These are phyloP conservation scores for Boletus barrowsii DNA, from an alignment of 768 basidiomycete species.

Conservation along the genomic window DNA sequence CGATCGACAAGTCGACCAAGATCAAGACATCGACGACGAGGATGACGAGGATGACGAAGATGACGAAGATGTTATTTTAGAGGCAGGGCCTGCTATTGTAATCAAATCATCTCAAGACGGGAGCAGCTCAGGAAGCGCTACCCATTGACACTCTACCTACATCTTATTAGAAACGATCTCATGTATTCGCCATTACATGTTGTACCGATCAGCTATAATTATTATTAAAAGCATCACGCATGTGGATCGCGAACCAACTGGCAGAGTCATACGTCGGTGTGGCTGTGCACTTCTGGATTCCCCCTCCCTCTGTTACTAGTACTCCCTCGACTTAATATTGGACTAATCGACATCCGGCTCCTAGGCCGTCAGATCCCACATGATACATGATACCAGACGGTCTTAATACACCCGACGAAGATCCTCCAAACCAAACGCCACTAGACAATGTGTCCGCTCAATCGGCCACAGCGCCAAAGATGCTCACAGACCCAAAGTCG, in stretches of 20 bases:
- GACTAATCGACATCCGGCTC: not conserved
- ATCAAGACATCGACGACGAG: constrained; percentile 60
- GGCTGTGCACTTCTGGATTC: not conserved
- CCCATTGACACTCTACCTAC: constrained; percentile 15
- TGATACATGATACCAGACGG: constrained; percentile 32
- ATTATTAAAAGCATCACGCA: not conserved
- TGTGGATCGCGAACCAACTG: too few relatives aligned
- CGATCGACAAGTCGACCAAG: constrained; percentile 49
- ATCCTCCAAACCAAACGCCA: constrained; percentile 11
- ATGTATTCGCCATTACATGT: constrained; percentile 14
- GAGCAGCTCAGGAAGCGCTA: constrained; percentile 23
- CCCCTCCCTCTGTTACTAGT: not conserved
- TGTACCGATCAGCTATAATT: constrained; percentile 12
- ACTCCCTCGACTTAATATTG: not conserved
- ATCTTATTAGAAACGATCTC: constrained; percentile 3
- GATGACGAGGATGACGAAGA: constrained; percentile 35
- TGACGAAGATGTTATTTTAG: constrained; percentile 71
- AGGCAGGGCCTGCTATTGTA: constrained; percentile 66
- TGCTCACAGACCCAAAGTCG: constrained; percentile 2
- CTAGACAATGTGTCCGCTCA: constrained; percentile 17
- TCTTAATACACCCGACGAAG: constrained; percentile 6
- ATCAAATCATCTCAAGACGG: constrained; percentile 34
- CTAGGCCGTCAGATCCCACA: constrained; percentile 9
- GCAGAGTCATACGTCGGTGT: not conserved
- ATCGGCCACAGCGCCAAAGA: constrained; percentile 11